Evolutionary conservation across 257 asterid species (phyloP).

Genomic region (Solanum paucissectum): DNA sequence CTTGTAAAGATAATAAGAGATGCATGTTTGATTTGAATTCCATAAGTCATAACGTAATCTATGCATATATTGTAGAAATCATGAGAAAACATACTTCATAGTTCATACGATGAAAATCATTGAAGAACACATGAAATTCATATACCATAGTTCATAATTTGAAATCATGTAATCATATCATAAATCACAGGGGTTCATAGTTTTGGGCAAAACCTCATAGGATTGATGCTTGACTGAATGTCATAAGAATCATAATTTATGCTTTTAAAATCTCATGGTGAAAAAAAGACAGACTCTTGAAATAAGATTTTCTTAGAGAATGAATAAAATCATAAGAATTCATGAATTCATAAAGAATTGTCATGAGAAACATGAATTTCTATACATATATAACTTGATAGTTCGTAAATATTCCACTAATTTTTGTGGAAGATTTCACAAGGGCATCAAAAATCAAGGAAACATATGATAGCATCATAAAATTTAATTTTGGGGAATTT

Average conservation of each 20-base stretch:
- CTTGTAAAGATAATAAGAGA: not conserved
- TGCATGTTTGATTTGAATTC: too few relatives aligned
- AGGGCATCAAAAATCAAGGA: not conserved
- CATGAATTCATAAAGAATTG: not conserved
- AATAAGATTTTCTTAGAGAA: not conserved
- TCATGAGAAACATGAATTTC: not conserved
- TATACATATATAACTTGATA: not conserved
- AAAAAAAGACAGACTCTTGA: too few relatives aligned
- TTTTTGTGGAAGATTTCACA: not conserved
- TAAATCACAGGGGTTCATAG: not conserved
- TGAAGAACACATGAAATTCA: not conserved
- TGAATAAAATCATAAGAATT: too few relatives aligned
- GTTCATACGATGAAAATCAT: not conserved
- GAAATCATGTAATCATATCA: not conserved
- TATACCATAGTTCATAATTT: too few relatives aligned
- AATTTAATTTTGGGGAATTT: not conserved
- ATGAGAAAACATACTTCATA: not conserved
- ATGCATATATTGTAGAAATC: not conserved
- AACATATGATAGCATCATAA: not conserved
- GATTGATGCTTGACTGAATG: too few relatives aligned
- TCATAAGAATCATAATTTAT: not conserved
- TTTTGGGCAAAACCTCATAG: not conserved
- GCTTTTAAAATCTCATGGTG: not conserved
- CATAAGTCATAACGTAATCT: not conserved
- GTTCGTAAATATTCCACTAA: not conserved